Conservation (phyloP, 75 land plant species). For the Azolla pinnata region DNA sequence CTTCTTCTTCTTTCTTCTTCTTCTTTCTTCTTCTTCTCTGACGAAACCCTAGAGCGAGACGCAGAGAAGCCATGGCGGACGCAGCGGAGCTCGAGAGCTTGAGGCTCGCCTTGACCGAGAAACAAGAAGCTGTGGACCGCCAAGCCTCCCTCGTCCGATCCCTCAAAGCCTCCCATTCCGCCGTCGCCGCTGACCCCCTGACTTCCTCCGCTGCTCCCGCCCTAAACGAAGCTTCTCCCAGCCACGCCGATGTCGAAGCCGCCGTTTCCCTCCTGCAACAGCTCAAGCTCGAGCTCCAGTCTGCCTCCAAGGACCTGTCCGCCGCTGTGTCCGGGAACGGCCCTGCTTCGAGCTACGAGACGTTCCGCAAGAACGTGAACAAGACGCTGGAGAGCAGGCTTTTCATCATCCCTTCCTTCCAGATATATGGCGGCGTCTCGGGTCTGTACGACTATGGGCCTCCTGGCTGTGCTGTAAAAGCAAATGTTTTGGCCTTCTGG, state of each 20-base stretch:
- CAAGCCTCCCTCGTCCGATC: slow-evolving; percentile 35
- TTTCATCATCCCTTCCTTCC: slow-evolving; percentile 70
- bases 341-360: slow-evolving; percentile 30
- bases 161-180: slow-evolving; percentile 32
- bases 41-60: too few species aligned
- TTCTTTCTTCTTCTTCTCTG: too few species aligned
- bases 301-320: slow-evolving; percentile 15
- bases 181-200: too few species aligned
- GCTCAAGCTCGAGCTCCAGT: slow-evolving; percentile 35
- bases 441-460: slow-evolving; percentile 90
- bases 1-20: too few species aligned
- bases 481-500: slow-evolving; percentile 83
- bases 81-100: slow-evolving; percentile 25
- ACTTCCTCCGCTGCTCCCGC: slow-evolving; percentile 26
- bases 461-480: slow-evolving; percentile 81
- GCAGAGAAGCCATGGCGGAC: not conserved
- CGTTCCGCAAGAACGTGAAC: slow-evolving; percentile 55
- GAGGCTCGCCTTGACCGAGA: slow-evolving; percentile 25
- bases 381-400: slow-evolving; percentile 72
- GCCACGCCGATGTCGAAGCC: slow-evolving; percentile 32
- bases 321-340: slow-evolving; percentile 13
- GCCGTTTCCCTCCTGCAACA: slow-evolving; percentile 35
- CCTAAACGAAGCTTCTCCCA: slow-evolving; percentile 28
- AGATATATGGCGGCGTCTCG: slow-evolving; percentile 87
- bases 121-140: slow-evolving; percentile 30